Evolutionary conservation across 2,329 filamentous ascomycete genomes (phyloP), one percentile per base, ranked within the genome.

Genomic region (Cordyceps tenuipes): DNA sequence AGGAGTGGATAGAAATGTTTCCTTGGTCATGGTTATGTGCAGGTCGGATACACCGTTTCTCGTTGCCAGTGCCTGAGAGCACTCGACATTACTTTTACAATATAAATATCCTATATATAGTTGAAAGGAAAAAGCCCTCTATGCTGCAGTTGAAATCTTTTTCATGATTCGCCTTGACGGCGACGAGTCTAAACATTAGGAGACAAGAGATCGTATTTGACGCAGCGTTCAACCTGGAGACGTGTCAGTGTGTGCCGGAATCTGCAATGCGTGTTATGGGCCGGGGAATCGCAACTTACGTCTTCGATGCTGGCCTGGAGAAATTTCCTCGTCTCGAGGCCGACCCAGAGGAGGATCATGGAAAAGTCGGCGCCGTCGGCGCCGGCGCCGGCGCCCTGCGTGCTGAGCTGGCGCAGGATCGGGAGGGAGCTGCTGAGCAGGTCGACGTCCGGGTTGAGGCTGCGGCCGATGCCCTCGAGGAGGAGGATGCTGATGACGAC

Each of bases 401-500:
- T 85, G 53, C 93, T 90, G 3, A 99, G 80, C 71, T 96, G 88
- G 66, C 94, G 82, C 61, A 99, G 76, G 52, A 99, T 97, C 0
- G 94, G 94, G 53, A 99, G 77, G 8, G 92, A 91, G 68, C 90
- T 92, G 69, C 77, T 81, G 64, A 99, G 87, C 13, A 99, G 78
- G 74, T 99, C 94, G 51, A 97, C 78, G 57, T 93, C 80, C 0
- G 94, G 93, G 71, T 97, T 88, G 17, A 99, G 76, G 62, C 81
- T 90, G 63, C 94, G 83, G 0, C 94, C 94, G 68, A 97, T 99
- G 7, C 94, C 94, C 71, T 99, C 94, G 1, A 99, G 80, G 2
- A 99, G 80, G 39, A 99, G 77, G 57, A 97, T 97, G 62, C 91
- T 96, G 61, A 99, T 88, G 34, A 99, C 93, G 5, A 99, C 94